Percentiles rank a stretch among this genome's conserved stretches.
These are phyloP conservation scores for Botryococcus braunii DNA, from an alignment of 163 green algal genomes.

Conservation along the genomic window DNA sequence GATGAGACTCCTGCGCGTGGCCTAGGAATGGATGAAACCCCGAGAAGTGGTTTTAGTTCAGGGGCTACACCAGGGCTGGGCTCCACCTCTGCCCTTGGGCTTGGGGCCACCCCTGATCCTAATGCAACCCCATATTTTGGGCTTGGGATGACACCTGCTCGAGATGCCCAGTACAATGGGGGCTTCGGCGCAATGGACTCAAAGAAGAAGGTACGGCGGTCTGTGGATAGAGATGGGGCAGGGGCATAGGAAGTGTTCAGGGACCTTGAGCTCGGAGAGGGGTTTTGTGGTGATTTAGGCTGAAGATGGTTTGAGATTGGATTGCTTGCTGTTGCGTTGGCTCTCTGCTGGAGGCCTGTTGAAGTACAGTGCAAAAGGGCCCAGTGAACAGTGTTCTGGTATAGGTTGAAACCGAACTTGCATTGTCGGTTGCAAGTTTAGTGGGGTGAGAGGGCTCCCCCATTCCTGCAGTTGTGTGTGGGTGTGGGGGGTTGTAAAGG, in stretches of 20 bases:
- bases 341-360: no score
- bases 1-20: background rate
- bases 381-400: no score
- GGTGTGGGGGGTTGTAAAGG: no score
- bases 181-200: constrained; percentile 1
- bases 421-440: no score
- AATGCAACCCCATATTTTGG: background rate
- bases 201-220: background rate
- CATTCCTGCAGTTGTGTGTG: no score
- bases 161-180: constrained; percentile 1
- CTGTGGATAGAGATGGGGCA: background rate
- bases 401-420: no score
- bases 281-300: no score
- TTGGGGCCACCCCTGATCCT: background rate
- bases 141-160: background rate
- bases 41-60: background rate
- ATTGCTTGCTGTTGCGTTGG: no score
- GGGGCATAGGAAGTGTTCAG: background rate
- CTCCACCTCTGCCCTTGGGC: background rate
- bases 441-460: no score
- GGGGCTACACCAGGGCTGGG: constrained; percentile 8
- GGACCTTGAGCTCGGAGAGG: background rate
- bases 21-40: constrained; percentile 10
- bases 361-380: no score
- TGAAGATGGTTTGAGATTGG: no score